Evolutionary conservation across 1,284 basidiomycete species (phyloP), one percentile per base, ranked within the genome.

Genomic region (Pyrrhoderma noxium): DNA sequence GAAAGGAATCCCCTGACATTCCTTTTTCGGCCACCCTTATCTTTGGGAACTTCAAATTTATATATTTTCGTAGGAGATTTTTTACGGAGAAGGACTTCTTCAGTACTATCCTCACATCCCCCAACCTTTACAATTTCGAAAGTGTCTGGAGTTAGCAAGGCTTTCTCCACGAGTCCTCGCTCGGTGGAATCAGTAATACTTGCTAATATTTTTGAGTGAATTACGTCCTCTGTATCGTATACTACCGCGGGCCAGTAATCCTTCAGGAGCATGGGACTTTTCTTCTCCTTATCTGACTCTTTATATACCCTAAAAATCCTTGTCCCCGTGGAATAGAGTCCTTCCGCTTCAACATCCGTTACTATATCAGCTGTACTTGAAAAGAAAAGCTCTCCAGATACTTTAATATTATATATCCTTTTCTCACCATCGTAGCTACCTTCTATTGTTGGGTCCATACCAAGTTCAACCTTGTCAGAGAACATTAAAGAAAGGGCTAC

Each of bases 401-500:
- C 21, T 19, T 40, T 21, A 16, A 49, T 39, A 25, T 49, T 19
- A 49, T 39, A 49, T 11, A 21, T 7, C 36, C 38, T 19, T 14
- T 38, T 22, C 25, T 49, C 36, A 18, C 16, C 45, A 4, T 22
- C 36, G 14, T 16, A 22, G 13, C 27, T 31, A 5, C 16, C 22
- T 19, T 14, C 22, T n/a, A 49, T 27, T 7, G 47, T 49, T 23
- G 47, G 21, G 22, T 49, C 47, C 47, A 34, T 39, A 16, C 47
- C 45, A 8, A 36, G 18, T 35, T 47, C 45, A 11, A 22, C 45
- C 16, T 47, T 47, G 11, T 13, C 14, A 3, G 47, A 34, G 18
- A 49, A 49, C 14, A 38, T 18, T n/a, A 49, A 21, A 1, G 47
- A 13, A 13, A 49, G 16, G 18, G 39, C 13, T 11, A 49, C 14